Conservation (phyloP, 805 yeast genomes). For the Monosporozyma siamensis region DNA sequence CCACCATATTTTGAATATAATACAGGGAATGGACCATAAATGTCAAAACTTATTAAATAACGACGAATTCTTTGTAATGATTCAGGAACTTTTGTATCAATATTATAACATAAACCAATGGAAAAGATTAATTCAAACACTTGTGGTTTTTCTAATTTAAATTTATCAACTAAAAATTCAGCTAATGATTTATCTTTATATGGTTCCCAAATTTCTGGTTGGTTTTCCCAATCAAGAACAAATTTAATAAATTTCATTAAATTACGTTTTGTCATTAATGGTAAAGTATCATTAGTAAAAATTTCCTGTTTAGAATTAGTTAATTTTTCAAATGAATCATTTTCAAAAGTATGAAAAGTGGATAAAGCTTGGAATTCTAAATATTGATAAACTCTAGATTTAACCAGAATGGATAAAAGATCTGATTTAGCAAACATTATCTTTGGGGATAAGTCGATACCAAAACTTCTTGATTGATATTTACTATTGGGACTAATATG, state of each 20-base stretch:
- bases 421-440: slow-evolving; percentile 87
- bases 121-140: slow-evolving; percentile 77
- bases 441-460: slow-evolving; percentile 81
- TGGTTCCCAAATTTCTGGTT: slow-evolving; percentile 46
- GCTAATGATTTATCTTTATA: slow-evolving; percentile 49
- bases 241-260: slow-evolving; percentile 85
- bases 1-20: slow-evolving; percentile 90
- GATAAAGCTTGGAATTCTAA: slow-evolving; percentile 85
- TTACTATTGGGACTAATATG: slow-evolving; percentile 31
- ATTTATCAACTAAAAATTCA: slow-evolving; percentile 51
- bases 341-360: slow-evolving; percentile 88
- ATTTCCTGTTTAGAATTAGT: slow-evolving; percentile 86
- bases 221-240: slow-evolving; percentile 59
- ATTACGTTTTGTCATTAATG: slow-evolving; percentile 66
- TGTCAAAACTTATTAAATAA: slow-evolving; percentile 75
- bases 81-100: slow-evolving; percentile 53
- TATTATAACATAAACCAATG: slow-evolving; percentile 65
- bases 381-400: slow-evolving; percentile 82
- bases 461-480: slow-evolving; percentile 63
- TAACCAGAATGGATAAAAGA: slow-evolving; percentile 63
- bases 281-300: slow-evolving; percentile 75
- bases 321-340: slow-evolving; percentile 80
- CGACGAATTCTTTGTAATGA: slow-evolving; percentile 78
- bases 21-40: slow-evolving; percentile 91
- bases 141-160: slow-evolving; percentile 65